Percentiles rank a stretch among this genome's conserved stretches.
These are phyloP conservation scores for Bathelium albidoporum DNA, from an alignment of 495 filamentous ascomycete species.

Conservation along the genomic window DNA sequence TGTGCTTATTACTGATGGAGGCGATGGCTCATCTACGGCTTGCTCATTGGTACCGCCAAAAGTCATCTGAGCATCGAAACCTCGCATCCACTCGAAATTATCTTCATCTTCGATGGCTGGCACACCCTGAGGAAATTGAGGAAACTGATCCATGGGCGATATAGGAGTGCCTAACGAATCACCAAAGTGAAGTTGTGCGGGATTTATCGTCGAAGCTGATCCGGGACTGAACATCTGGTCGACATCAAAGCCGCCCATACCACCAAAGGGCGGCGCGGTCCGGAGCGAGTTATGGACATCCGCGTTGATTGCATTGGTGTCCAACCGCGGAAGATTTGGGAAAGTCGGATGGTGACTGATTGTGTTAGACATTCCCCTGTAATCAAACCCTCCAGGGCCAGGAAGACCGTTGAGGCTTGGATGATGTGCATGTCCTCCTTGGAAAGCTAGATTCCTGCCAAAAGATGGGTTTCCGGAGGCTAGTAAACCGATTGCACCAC, in stretches of 20 bases:
- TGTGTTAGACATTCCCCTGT: slow-evolving; percentile 60
- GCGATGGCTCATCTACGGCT: slow-evolving; percentile 83
- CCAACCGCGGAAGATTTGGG: slow-evolving; percentile 70
- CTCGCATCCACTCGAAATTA: slow-evolving; percentile 76
- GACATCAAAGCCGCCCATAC: slow-evolving; percentile 62
- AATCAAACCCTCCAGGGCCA: slow-evolving; percentile 52
- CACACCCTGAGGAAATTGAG: slow-evolving; percentile 38
- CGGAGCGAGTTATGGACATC: slow-evolving; percentile 56
- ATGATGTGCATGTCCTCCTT: slow-evolving; percentile 20
- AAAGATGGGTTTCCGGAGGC: slow-evolving; percentile 48
- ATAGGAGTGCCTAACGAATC: slow-evolving; percentile 66
- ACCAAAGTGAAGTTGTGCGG: slow-evolving; percentile 86
- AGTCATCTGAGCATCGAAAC: slow-evolving; percentile 66
- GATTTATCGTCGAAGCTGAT: slow-evolving; percentile 67
- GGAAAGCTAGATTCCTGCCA: slow-evolving; percentile 34
- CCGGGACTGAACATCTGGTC: slow-evolving; percentile 59
- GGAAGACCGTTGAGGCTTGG: slow-evolving; percentile 44
- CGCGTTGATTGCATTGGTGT: slow-evolving; percentile 60
- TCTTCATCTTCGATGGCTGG: slow-evolving; percentile 60
- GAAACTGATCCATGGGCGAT: slow-evolving; percentile 43
- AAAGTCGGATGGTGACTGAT: slow-evolving; percentile 52
- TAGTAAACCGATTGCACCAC: slow-evolving; percentile 59
- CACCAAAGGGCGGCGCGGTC: slow-evolving; percentile 66
- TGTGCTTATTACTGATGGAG: slow-evolving; percentile 80
- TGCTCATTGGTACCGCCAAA: slow-evolving; percentile 61